These are phyloP conservation scores for Drechmeria coniospora DNA, from an alignment of 2,329 filamentous ascomycete species.

Conservation along the genomic window DNA sequence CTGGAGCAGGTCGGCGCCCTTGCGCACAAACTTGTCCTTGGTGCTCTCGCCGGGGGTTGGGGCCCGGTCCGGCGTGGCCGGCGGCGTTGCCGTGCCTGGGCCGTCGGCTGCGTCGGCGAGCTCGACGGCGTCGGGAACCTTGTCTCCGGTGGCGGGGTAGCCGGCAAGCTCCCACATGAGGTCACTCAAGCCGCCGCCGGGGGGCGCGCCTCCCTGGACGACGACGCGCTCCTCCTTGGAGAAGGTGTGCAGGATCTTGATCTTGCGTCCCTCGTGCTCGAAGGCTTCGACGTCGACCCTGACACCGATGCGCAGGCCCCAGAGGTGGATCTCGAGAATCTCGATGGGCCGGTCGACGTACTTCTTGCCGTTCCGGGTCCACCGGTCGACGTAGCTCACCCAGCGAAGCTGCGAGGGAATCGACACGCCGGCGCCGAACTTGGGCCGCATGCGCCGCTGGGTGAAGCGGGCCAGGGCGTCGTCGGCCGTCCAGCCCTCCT, in stretches of 20 bases:
- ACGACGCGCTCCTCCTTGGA: slow-evolving; percentile 54
- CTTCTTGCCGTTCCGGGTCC: slow-evolving; percentile 57
- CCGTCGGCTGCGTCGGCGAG: slow-evolving; percentile 15
- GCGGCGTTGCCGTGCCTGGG: no score
- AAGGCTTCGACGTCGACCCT: slow-evolving; percentile 78
- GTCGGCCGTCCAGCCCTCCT: slow-evolving; percentile 49
- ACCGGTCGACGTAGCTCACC: slow-evolving; percentile 77
- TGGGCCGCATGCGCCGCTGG: slow-evolving; percentile 71
- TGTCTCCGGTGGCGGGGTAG: slow-evolving; percentile 15
- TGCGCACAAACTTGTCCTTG: slow-evolving; percentile 11
- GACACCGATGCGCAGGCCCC: slow-evolving; percentile 76
- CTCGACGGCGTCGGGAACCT: slow-evolving; percentile 21
- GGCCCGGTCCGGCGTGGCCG: no score
- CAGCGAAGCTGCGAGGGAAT: slow-evolving; percentile 87
- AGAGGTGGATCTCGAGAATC: slow-evolving; percentile 76
- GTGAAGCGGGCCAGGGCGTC: slow-evolving; percentile 48
- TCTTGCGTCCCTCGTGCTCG: slow-evolving; percentile 75
- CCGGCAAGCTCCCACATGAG: slow-evolving; percentile 39
- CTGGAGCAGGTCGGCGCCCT: slow-evolving; percentile 18
- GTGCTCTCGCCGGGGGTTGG: slow-evolving; percentile 5
- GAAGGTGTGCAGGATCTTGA: slow-evolving; percentile 74
- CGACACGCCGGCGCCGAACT: slow-evolving; percentile 77
- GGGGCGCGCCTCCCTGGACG: slow-evolving; percentile 40
- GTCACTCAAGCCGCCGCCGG: slow-evolving; percentile 31
- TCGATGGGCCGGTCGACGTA: slow-evolving; percentile 77